A percentile compares a stretch with the other conserved stretches of the same genome.
Conservation (phyloP, 192 early-diverging fungal species). For the Umbelopsis vinacea region DNA sequence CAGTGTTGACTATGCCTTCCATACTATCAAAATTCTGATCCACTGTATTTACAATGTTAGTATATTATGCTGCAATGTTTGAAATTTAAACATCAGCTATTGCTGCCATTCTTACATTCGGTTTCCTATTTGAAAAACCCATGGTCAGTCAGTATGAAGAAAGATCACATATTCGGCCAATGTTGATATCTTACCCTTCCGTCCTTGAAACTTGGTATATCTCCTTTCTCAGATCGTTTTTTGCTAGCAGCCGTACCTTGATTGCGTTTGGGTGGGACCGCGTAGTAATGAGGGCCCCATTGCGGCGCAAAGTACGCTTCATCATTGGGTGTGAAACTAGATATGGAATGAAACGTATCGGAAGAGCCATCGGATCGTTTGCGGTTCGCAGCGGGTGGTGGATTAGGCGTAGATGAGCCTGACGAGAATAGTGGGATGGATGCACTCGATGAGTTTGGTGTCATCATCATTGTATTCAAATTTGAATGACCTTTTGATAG, state of each 20-base stretch:
- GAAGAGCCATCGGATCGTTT: slow-evolving; percentile 29
- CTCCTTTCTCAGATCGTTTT: not conserved
- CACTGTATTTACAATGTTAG: slow-evolving; percentile 26
- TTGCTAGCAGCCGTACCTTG: not conserved
- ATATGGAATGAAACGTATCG: slow-evolving; percentile 12
- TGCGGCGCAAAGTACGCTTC: not conserved
- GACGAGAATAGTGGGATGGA: slow-evolving; percentile 5
- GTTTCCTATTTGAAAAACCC: slow-evolving; percentile 1
- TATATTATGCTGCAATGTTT: too few relatives aligned
- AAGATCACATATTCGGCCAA: too few relatives aligned
- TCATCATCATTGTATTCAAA: slow-evolving; percentile 1
- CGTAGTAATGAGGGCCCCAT: slow-evolving; percentile 14
- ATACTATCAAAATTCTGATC: slow-evolving; percentile 46
- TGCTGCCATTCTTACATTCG: slow-evolving; percentile 7
- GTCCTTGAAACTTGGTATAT: not conserved
- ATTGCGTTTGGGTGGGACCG: slow-evolving; percentile 2
- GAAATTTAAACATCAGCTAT: too few relatives aligned
- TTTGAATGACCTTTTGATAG: slow-evolving; percentile 28
- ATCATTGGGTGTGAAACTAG: not conserved
- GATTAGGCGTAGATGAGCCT: not conserved
- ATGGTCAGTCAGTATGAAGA: not conserved
- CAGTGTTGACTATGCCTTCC: slow-evolving; percentile 51
- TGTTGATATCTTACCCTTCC: not conserved
- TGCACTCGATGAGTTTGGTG: slow-evolving; percentile 2
- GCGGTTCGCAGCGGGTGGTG: not conserved